phyloP scores from a whole-genome alignment of 2,329 filamentous ascomycete genomes.

The Cladophialophora exuberans region DNA sequence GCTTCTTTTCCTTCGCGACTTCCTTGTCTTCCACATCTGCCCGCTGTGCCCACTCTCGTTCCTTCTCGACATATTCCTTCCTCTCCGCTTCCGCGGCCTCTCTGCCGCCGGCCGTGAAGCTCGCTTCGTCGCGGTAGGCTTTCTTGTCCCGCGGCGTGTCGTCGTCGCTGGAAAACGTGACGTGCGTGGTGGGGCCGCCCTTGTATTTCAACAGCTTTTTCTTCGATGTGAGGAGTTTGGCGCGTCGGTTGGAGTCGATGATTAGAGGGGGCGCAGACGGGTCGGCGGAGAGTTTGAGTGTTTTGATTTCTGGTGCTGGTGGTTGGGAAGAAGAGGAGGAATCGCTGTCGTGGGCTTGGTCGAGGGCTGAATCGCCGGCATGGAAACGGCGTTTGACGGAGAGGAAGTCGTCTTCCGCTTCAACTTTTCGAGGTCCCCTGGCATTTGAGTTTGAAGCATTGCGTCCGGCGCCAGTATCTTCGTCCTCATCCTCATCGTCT shows the following conservation, averaged over 20 bases:
- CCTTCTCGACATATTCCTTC: conserved; percentile 70
- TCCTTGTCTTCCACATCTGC: conserved; percentile 85
- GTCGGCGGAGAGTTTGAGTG: conserved; percentile 52
- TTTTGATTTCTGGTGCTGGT: conserved; percentile 50
- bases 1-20: conserved; percentile 71
- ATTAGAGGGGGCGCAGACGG: conserved; percentile 70
- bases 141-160: conserved; percentile 73
- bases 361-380: conserved; percentile 64
- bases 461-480: conserved; percentile 33
- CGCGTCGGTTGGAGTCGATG: conserved; percentile 91
- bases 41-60: conserved; percentile 69
- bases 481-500: conserved; percentile 54
- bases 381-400: conserved; percentile 85
- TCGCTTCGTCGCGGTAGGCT: conserved; percentile 82
- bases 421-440: conserved; percentile 47
- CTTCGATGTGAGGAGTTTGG: conserved; percentile 93
- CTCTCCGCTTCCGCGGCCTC: conserved; percentile 74
- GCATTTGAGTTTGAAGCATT: neutral
- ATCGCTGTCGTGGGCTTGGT: conserved; percentile 45
- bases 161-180: conserved; percentile 80
- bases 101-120: conserved; percentile 65
- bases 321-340: conserved; percentile 9
- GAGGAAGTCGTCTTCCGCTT: conserved; percentile 76
- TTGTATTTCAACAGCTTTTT: conserved; percentile 92
- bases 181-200: conserved; percentile 78